Conservation (phyloP, 441 rosid species). For the Corymbia calophylla region DNA sequence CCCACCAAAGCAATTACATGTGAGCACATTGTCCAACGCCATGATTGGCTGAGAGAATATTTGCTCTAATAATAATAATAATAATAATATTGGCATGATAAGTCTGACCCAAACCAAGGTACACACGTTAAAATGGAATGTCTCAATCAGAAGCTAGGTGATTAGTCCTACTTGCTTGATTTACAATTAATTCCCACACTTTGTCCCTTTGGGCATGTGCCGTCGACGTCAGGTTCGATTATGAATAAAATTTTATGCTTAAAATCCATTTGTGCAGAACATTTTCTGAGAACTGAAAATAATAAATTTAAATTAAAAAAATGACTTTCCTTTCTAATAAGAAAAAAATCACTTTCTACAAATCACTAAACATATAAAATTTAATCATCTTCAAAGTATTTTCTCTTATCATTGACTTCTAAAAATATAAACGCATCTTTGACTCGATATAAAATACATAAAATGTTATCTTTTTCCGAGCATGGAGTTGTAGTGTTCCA, state of each 20-base stretch:
- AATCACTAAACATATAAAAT: rapidly evolving
- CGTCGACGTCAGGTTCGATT: not conserved
- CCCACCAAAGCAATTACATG: not conserved
- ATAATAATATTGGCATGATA: not conserved
- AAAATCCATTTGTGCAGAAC: rapidly evolving
- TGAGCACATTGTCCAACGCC: not conserved
- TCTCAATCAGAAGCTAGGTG: not conserved
- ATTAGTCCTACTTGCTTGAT: not conserved
- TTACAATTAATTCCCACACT: not conserved
- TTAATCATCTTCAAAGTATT: not conserved
- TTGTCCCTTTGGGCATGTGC: not conserved
- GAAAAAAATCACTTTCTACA: not conserved
- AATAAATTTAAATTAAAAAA: not conserved
- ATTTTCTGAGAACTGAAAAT: not conserved
- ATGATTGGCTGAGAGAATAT: not conserved
- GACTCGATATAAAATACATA: not conserved
- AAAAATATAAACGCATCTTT: not conserved
- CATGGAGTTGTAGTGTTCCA: not conserved
- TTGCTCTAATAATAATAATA: not conserved
- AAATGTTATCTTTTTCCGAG: not conserved
- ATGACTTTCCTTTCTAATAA: rapidly evolving
- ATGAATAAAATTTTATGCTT: too few relatives aligned
- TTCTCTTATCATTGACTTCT: not conserved
- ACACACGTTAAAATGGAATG: not conserved
- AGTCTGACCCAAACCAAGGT: not conserved